Evolutionary conservation across 805 yeast species (phyloP), one percentile per base, ranked within the genome.

Genomic region (Sugiyamaella qingdaonensis): DNA sequence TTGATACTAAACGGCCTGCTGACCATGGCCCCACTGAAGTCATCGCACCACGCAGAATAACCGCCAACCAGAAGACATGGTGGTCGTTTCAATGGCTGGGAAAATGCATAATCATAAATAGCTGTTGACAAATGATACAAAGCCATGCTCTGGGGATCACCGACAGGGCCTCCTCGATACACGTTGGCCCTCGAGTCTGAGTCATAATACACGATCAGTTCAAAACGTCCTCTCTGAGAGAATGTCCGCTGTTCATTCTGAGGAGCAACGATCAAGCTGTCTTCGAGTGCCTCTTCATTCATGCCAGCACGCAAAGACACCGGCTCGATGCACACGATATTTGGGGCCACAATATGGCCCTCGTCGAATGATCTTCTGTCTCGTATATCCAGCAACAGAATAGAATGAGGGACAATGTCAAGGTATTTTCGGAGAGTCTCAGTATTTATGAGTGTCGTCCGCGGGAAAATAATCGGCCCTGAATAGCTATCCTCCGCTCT

Each of bases 301-400:
- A 80, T 79, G 9, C 72, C 69, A 0, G 68, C 65, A 49, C 81
- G 68, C 16, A 84, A 71, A 0, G 81, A 74, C 16, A 78, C 74
- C 0, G 97, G 97, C 50, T 88, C 96, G 16, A 91, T 77, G 64
- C 91, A 87, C 10, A 88, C 76, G 8, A 86, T 67, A 51, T 85
- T 79, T 2, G 72, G 68, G 24, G 80, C 70, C 10, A 77, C 71
- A 19, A 91, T 81, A 66, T 89, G 97, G 46, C 79, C 78, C 42
- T 72, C 70, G 46, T 80, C 78, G 63, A 78, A 90, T 35, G 80
- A 83, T 16, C 72, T 73, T 37, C 84, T 73, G 14, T 84, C 72
- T 59, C 97, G 73, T 41, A 82, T 77, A 65, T 92, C 98, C 5
- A 92, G 76, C 10, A 91, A 56, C n/a, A 91, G 71, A 0, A 85